Evolutionary conservation across 805 yeast genomes (phyloP).

Genomic region (Ogataea neopini): DNA sequence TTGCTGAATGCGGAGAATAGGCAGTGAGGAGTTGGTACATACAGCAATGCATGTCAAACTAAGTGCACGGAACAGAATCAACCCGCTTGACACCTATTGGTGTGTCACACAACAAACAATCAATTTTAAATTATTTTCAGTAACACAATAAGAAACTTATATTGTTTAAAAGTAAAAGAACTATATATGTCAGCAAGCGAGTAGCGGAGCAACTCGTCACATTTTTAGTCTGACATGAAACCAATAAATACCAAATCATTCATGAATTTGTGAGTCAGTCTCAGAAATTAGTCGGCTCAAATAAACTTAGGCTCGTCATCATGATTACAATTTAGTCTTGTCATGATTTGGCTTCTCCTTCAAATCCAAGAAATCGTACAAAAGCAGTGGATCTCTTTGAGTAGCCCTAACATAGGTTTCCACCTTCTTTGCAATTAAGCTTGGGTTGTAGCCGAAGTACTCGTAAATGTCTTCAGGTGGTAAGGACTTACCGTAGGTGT

Average conservation of each 20-base stretch:
- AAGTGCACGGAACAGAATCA: not conserved
- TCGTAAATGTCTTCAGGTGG: conserved; percentile 82
- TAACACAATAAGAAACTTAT: not conserved
- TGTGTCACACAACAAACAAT: too few species aligned
- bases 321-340: too few species aligned
- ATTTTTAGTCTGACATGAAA: too few species aligned
- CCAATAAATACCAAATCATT: too few species aligned
- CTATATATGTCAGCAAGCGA: not conserved
- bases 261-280: too few species aligned
- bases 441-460: conserved; percentile 86
- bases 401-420: conserved; percentile 29
- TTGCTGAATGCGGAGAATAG: conserved; percentile 5
- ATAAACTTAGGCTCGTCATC: too few species aligned
- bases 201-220: too few species aligned
- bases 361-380: conserved; percentile 36
- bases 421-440: conserved; percentile 66
- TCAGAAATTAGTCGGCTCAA: too few species aligned
- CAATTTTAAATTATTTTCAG: not conserved
- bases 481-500: conserved; percentile 97
- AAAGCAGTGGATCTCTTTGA: conserved; percentile 26
- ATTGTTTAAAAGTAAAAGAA: conserved; percentile 2
- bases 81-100: not conserved
- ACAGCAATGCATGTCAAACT: not conserved
- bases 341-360: conserved; percentile 31
- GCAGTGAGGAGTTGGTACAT: conserved; percentile 14